Evolutionary conservation across 306 rosid species (phyloP), one percentile per base, ranked within the genome.

Genomic region (Lagenaria siceraria): DNA sequence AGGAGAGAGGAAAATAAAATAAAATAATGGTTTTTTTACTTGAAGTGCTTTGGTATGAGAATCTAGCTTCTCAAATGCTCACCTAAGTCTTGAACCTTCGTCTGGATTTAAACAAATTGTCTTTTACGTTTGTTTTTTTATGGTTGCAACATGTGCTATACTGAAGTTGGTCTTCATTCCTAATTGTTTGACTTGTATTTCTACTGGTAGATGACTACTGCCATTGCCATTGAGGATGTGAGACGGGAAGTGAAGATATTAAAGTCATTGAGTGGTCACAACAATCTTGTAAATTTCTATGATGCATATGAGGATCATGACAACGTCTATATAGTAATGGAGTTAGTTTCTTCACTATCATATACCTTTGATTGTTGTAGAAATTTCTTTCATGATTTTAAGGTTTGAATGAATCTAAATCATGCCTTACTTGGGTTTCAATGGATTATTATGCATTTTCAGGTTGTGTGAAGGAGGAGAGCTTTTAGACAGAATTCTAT

Each of bases 391-490:
- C 29, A 8, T 19, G 10, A 51, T 46, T 73, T 72, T 15, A 51
- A 6, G 12, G 40, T 73, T 29, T 73, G 43, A 48, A 31, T 6
- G 54, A 22, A 33, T 25, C 42, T 43, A 71, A n/a, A 24, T 71
- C 58, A 25, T 42, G 43, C n/a, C 65, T 56, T 61, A 2, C 42
- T 74, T 21, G 66, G 21, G 46, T 48, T 64, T 65, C 52, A 22
- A 36, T 40, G 72, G 58, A 64, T 21, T 4, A 17, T 40, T 40
- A 78, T 35, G 56, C 36, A 76, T 36, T 79, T 75, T 78, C 84
- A 93, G 98, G 85, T 87, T 93, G 71, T 93, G 97, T 6, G 88
- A 91, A 88, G 98, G 98, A 74, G 98, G 98, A 62, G 98, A 93
- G 86, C 98, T 93, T 76, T 90, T 93, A 81, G 97, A 91, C 68